phyloP scores from a whole-genome alignment of 176 grass and related monocot genomes.

The Oryza nivara region DNA sequence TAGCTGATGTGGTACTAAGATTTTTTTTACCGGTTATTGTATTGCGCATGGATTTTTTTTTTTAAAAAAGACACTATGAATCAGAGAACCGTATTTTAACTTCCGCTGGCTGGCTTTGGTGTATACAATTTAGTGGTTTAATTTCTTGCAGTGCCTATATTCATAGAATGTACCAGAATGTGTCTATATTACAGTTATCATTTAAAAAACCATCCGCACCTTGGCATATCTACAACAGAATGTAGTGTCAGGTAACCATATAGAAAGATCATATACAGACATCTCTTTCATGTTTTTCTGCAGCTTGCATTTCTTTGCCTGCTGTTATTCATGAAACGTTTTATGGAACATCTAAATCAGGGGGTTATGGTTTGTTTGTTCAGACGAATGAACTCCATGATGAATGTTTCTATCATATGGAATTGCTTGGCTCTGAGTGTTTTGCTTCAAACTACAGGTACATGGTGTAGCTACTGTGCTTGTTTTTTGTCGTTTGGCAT shows the following conservation, averaged over 20 bases:
- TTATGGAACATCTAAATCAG: background rate
- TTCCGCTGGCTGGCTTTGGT: background rate
- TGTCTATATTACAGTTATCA: background rate
- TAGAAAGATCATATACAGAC: constrained; percentile 15
- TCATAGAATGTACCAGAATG: background rate
- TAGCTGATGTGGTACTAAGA: background rate
- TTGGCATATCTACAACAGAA: background rate
- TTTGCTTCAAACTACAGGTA: background rate
- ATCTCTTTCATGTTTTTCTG: background rate
- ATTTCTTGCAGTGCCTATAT: background rate
- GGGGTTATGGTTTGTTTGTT: background rate
- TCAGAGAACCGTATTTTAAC: background rate
- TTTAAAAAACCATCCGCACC: background rate
- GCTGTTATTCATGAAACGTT: background rate
- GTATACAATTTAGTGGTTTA: background rate
- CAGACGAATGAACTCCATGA: background rate
- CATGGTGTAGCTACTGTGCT: background rate
- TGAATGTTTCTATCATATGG: background rate
- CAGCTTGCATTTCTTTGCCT: background rate
- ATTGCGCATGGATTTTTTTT: background rate
- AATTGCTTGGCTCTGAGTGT: background rate
- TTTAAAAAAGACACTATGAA: background rate
- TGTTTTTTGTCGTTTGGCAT: constrained; percentile 13
- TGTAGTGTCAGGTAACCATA: background rate
- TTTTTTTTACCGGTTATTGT: background rate